Base-by-base conservation (phyloP, 1,284 basidiomycete genomes). In the Ceratobasidium papillatum region DNA sequence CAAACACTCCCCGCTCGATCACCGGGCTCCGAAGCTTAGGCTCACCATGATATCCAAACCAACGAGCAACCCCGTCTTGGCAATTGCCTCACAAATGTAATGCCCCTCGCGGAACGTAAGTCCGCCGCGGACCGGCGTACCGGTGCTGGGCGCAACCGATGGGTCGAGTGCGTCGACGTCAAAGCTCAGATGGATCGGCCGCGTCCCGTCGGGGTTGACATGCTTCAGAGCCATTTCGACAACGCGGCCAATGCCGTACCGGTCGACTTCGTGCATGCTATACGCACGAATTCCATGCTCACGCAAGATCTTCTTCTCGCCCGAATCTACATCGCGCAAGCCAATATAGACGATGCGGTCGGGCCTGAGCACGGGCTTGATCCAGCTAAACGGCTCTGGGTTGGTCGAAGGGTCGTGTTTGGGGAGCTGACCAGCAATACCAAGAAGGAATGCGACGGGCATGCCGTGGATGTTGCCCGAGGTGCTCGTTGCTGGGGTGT, bases 231-330 rank as follows among this genome's bases (percentile, higher is more conserved):
- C 98, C 94, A 96, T 94, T 81, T 99, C 94, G 74, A 99, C 91
- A 74, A 99, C 94, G 80, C 90, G 90, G 34, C 95, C 97, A 78
- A 99, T 99, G 62, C 98, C 98, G 80, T 95, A 93, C 84, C 91
- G 94, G 85, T 99, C 98, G 71, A 99, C 92, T 78, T 99, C 95
- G 84, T 99, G 96, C 98, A 99, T 99, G 77, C 92, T 94, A 86
- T 94, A 99, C 11, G 92, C 93, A 82, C 94, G 95, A 87, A 99
- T 98, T 74, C 88, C 90, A 82, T 95, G 87, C 79, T 97, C 90
- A 79, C 87, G 90, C 75, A 99, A 86, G 79, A 99, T 94, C 77
- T 86, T 87, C 84, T 95, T 95, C 85, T 99, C 98, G 58, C 90
- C 94, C 7, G 86, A 83, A 81, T 99, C 98, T 76, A 99, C 85